phyloP scores from a whole-genome alignment of 1,284 basidiomycete species.

The Limonomyces culmigenus region DNA sequence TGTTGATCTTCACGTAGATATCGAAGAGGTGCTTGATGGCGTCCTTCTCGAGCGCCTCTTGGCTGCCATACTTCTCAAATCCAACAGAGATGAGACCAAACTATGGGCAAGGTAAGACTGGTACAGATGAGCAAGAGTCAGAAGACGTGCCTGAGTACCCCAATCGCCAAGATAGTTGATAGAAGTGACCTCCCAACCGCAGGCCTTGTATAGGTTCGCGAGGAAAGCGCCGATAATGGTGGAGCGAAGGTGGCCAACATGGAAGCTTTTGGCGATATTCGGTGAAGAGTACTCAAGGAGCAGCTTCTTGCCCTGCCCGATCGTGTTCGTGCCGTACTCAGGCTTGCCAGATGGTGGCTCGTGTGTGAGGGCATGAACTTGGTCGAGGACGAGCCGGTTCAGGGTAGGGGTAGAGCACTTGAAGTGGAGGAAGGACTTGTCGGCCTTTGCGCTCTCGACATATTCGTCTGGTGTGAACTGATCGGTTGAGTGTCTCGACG shows the following conservation, averaged over 20 bases:
- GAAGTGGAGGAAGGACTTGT: slow-evolving; percentile 78
- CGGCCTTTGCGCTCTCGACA: slow-evolving; percentile 47
- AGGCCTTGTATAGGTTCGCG: slow-evolving; percentile 81
- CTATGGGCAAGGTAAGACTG: slow-evolving; percentile 15
- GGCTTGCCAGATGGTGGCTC: slow-evolving; percentile 31
- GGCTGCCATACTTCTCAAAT: slow-evolving; percentile 82
- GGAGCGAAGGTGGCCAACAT: slow-evolving; percentile 90
- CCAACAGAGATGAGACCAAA: slow-evolving; percentile 85
- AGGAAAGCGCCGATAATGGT: slow-evolving; percentile 97
- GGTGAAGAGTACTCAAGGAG: slow-evolving; percentile 89
- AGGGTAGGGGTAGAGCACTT: slow-evolving; percentile 58
- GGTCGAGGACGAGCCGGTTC: slow-evolving; percentile 61
- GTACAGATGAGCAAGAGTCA: not conserved
- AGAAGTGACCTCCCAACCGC: slow-evolving; percentile 83
- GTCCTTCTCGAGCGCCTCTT: slow-evolving; percentile 71
- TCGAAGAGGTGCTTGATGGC: slow-evolving; percentile 93
- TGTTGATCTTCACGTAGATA: slow-evolving; percentile 90
- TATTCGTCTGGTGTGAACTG: slow-evolving; percentile 57
- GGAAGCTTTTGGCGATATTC: slow-evolving; percentile 98
- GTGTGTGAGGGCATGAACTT: slow-evolving; percentile 67
- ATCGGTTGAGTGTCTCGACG: not conserved
- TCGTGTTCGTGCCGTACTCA: slow-evolving; percentile 59
- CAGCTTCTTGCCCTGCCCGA: slow-evolving; percentile 68
- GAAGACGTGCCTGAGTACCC: slow-evolving; percentile 65
- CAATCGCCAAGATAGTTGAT: slow-evolving; percentile 95